A percentile compares a stretch with the other conserved stretches of the same genome.
Conservation (phyloP, 495 filamentous ascomycete species). For the Neurospora pannonica region DNA sequence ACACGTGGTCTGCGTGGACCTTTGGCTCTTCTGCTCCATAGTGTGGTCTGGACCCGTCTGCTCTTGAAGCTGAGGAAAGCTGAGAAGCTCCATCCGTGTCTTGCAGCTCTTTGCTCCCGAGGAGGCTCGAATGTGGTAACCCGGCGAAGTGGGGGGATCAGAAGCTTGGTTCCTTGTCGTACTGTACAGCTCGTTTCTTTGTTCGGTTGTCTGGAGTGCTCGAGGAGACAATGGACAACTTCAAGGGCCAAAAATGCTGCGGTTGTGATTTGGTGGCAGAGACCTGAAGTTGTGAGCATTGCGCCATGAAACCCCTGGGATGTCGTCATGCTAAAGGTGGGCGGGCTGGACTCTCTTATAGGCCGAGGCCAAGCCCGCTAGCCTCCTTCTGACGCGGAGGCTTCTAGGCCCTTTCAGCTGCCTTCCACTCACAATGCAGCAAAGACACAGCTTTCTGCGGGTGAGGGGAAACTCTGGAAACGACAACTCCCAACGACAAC, state of each 20-base stretch:
- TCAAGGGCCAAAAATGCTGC: background rate
- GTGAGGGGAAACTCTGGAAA: background rate
- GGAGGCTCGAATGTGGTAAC: background rate
- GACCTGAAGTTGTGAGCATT: background rate
- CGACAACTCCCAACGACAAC: background rate
- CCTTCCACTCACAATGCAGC: constrained; percentile 1
- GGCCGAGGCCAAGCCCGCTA: background rate
- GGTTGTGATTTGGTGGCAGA: background rate
- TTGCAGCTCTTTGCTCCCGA: background rate
- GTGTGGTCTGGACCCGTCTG: background rate
- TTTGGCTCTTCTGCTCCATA: background rate
- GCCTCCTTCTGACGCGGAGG: background rate
- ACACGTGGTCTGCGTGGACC: background rate
- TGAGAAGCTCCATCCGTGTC: background rate
- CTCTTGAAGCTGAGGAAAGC: background rate
- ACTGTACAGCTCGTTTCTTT: background rate
- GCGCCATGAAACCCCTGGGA: constrained; percentile 3
- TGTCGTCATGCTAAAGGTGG: constrained; percentile 6
- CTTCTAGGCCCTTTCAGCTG: background rate
- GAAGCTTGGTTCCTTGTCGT: background rate
- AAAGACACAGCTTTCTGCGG: background rate
- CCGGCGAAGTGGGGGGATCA: background rate
- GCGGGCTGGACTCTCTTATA: background rate
- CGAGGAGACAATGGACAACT: background rate
- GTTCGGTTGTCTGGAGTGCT: background rate